These are phyloP conservation scores for Suillus decipiens DNA, from an alignment of 768 basidiomycete species.

Conservation along the genomic window DNA sequence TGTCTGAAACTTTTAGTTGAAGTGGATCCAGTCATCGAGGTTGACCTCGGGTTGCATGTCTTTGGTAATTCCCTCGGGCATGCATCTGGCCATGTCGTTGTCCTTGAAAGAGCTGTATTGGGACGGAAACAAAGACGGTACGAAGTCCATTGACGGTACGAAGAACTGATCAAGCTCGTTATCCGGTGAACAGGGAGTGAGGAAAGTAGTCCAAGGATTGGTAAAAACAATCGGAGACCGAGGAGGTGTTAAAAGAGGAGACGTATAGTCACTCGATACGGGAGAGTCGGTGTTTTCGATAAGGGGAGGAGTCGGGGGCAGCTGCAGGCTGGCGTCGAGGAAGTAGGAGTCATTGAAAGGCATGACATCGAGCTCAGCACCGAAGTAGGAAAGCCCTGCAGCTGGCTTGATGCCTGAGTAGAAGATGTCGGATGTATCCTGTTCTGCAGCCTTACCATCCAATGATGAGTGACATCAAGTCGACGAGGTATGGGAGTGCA, in stretches of 20 bases:
- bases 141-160: slow-evolving; percentile 25
- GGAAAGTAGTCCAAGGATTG: slow-evolving; percentile 24
- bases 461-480: slow-evolving; percentile 1
- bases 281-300: slow-evolving; percentile 15
- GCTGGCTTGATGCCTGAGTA: slow-evolving; percentile 27
- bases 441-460: slow-evolving; percentile 6
- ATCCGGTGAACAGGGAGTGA: not conserved
- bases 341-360: slow-evolving; percentile 30
- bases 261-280: slow-evolving; percentile 9
- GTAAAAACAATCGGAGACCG: slow-evolving; percentile 30
- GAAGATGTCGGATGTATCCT: slow-evolving; percentile 8
- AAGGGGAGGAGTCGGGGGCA: slow-evolving; percentile 13
- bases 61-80: not conserved
- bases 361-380: slow-evolving; percentile 33
- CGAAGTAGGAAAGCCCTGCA: slow-evolving; percentile 24
- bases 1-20: slow-evolving; percentile 2
- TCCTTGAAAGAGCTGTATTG: not conserved
- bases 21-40: slow-evolving; percentile 8
- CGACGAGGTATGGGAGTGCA: slow-evolving; percentile 2
- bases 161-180: slow-evolving; percentile 30
- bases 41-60: not conserved
- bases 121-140: not conserved
- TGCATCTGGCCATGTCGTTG: not conserved
- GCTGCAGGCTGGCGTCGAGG: slow-evolving; percentile 14
- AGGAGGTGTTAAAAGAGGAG: slow-evolving; percentile 15